These are phyloP conservation scores for Acer yangbiense DNA, from an alignment of 345 rosid genomes.

Conservation along the genomic window DNA sequence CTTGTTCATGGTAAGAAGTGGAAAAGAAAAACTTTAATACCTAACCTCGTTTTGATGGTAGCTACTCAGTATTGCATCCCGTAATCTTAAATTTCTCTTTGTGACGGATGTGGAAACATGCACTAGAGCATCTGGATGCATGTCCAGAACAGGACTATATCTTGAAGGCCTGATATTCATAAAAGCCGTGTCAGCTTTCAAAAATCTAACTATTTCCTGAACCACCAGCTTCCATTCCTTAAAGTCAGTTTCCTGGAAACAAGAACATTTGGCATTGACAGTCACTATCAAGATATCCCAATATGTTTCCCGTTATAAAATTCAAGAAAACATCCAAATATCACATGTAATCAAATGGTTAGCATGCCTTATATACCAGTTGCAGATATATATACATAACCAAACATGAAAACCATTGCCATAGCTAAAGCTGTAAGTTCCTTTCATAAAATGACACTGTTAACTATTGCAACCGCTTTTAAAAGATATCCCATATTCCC, in stretches of 20 bases:
- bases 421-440: background rate
- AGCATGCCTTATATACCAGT: background rate
- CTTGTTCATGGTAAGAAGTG: slow-evolving; percentile 18
- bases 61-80: slow-evolving; percentile 89
- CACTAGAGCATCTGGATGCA: slow-evolving; percentile 66
- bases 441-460: background rate
- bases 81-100: slow-evolving; percentile 65
- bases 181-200: slow-evolving; percentile 90
- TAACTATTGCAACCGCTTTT: background rate
- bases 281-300: slow-evolving; percentile 25
- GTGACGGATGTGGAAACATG: slow-evolving; percentile 42
- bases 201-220: slow-evolving; percentile 88
- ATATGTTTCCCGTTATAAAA: slow-evolving; percentile 4
- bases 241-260: slow-evolving; percentile 87
- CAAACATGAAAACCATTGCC: background rate
- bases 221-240: slow-evolving; percentile 98
- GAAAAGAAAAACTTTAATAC: slow-evolving; percentile 29
- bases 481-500: background rate
- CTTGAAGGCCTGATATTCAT: slow-evolving; percentile 97
- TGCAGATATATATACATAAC: no score
- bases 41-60: slow-evolving; percentile 85
- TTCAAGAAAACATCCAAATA: slow-evolving; percentile 3
- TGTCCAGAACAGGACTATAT: slow-evolving; percentile 83
- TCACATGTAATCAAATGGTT: slow-evolving; percentile 8
- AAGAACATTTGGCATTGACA: slow-evolving; percentile 21